Base-by-base conservation (phyloP, 2,329 filamentous ascomycete genomes). In the Apiospora rasikravindrae region DNA sequence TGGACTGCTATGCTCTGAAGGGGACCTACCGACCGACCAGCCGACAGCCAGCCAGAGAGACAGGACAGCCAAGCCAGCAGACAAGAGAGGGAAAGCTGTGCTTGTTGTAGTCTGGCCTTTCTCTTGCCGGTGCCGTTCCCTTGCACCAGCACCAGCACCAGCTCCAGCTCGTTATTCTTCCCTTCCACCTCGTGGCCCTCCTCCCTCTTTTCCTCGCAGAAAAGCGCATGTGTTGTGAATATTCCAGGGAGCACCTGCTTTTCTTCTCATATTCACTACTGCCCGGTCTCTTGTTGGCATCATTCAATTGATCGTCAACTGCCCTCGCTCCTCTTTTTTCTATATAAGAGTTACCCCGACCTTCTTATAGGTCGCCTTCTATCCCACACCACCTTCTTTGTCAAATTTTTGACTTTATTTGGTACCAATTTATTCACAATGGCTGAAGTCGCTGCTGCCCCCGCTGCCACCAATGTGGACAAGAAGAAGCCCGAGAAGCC, bases 401-500 rank as follows among this genome's bases (percentile, higher is more conserved):
- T 64, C 57, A 40, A 40, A 64, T 6, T 64, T 45, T 13, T 68
- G 49, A 61, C 45, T 42, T 57, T 53, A 70, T 29, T 33, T 47
- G 40, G 42, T 37, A 51, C 44, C 57, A 26, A 33, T 11, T 42
- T 45, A 68, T 45, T 67, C 75, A 83, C 71, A 72, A 89, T 89
- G 88, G 84, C 87, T 72, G 85, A 88, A 70, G 74, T 82, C 66
- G 80, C 82, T 73, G 83, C 86, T 71, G 82, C 85, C 72, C 82
- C 84, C 73, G 81, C 86, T 67, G 81, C 87, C 71, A 83, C 83
- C 71, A 81, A 85, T 74, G 80, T 81, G 29, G 78, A 78, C 73
- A 83, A 84, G 75, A 81, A 85, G 79, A 94, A 91, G 85, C 95
- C 95, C 70, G 89, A 93, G 84, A 94, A 93, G 88, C 96, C 96